A percentile compares a stretch with the other conserved stretches of the same genome.
Conservation (phyloP, 2,329 filamentous ascomycete genomes). For the Hysterium pulicare region DNA sequence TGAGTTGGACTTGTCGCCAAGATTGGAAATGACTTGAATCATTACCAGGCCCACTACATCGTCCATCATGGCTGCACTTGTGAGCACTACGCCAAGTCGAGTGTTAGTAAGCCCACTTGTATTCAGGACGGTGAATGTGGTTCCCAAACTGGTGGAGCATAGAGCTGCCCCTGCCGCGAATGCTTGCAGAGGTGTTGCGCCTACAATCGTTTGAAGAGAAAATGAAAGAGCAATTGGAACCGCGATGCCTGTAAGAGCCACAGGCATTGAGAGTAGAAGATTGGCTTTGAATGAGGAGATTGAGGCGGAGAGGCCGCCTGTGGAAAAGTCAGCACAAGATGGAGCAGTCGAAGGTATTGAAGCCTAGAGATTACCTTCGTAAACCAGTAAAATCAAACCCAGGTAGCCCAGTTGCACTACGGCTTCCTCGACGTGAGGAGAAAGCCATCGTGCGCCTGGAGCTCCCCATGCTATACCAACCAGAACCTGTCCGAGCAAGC, state of each 20-base stretch:
- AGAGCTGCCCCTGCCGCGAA: constrained; percentile 72
- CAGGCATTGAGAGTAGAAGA: constrained; percentile 55
- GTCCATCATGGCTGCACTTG: constrained; percentile 75
- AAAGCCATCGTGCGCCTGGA: constrained; percentile 62
- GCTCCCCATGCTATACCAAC: constrained; percentile 68
- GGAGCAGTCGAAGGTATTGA: constrained; percentile 4
- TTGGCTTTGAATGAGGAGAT: constrained; percentile 57
- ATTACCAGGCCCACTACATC: constrained; percentile 75
- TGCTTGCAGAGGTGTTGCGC: constrained; percentile 56
- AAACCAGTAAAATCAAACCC: constrained; percentile 69
- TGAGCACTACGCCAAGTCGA: constrained; percentile 60
- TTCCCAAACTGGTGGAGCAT: constrained; percentile 72
- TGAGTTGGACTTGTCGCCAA: constrained; percentile 44
- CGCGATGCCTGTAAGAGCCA: constrained; percentile 64
- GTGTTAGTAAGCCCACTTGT: constrained; percentile 58
- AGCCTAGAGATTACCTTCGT: constrained; percentile 52
- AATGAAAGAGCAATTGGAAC: constrained; percentile 66
- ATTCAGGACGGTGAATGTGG: constrained; percentile 62
- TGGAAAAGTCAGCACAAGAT: constrained; percentile 7
- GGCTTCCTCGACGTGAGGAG: constrained; percentile 48
- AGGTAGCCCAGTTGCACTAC: constrained; percentile 68
- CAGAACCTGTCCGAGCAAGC: constrained; percentile 68
- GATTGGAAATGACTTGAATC: constrained; percentile 69
- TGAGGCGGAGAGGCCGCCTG: constrained; percentile 58
- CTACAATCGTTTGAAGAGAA: constrained; percentile 49